Base-by-base conservation (phyloP, 2,329 filamentous ascomycete genomes). In the Xylaria polymorpha region DNA sequence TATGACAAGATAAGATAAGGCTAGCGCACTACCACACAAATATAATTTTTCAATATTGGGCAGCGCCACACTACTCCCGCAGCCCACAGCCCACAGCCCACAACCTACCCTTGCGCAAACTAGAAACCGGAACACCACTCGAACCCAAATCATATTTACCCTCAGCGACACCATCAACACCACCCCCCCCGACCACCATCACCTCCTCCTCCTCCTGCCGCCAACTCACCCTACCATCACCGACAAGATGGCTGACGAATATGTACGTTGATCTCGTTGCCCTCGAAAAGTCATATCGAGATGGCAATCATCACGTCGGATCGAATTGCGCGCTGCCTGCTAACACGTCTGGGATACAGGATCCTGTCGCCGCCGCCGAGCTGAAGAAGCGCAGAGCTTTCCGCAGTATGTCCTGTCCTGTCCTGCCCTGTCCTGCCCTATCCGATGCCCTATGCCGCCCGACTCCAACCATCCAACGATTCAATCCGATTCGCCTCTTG, bases 351-450 rank as follows among this genome's bases (percentile, higher is more conserved):
- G 15, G 29, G 4, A 57, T 39, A 65, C 80, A 97, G 94, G 95
- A 98, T 88, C 91, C 94, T 84, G 94, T 97, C 89, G 93, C 96
- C 90, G 95, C 95, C 86, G 95, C 94, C 84, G 96, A 98, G 93
- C 88, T 99, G 86, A 99, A 98, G 94, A 97, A 93, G 90, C 97
- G 61, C 44, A 67, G 70, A 62, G 70, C 70, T 59, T 72, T 72
- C 70, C 70, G 70, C 55, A 72, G 70, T 72, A 70, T 51, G 70
- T 70, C 41, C 29, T 43, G 18, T 20, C 50, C n/a, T n/a, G n/a
- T n/a, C n/a, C n/a, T n/a, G n/a, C n/a, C n/a, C n/a, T n/a, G n/a
- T n/a, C 51, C 29, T 9, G 32, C 4, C 14, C 18, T 15, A 48
- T n/a, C 18, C 43, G 20, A 22, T 44, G 46, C 20, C 14, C 15